Evolutionary conservation across 177 flowering plant species (phyloP), one percentile per base, ranked within the genome.

Genomic region (Tripterygium wilfordii): DNA sequence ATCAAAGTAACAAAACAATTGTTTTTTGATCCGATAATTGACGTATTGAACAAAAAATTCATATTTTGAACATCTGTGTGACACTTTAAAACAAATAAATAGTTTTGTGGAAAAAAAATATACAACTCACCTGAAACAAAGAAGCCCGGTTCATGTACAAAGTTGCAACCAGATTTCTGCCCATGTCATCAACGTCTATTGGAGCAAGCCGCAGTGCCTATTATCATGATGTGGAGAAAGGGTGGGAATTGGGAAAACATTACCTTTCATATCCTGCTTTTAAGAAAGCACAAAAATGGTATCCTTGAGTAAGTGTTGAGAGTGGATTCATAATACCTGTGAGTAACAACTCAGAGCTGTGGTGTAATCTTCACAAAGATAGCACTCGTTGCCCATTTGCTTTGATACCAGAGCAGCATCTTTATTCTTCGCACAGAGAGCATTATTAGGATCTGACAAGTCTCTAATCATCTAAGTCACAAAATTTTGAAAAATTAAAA

Each of bases 171-270:
- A 84, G 62, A 61, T 68, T 76, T 58, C 53, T 74, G 32, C 63
- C 80, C 53, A 32, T 60, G 35, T 78, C 88, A 31, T 47, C 53
- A 15, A 58, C 80, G 50, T 72, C 72, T 20, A 60, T 42, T 2
- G 94, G 97, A 42, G 91, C 86, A 63, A 60, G 45, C 51, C 83
- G 75, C 45, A 90, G 54, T 20, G 94, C 97, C 96, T 89, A 65
- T 40, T 49, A 8, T n/a, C n/a, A n/a, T n/a, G n/a, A n/a, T n/a
- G 15, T 20, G 15, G 5, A 32, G 14, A 2, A 4, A 3, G 36
- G 13, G 40, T 36, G 18, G 20, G 20, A 21, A 36, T 10, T 33
- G n/a, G 14, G 23, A 42, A 10, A 42, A 4, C 14, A 42, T 3
- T 13, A 5, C 45, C 3, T 21, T 9, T 24, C 13, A 24, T 25